These are phyloP conservation scores for Pichia gijzeniarum DNA, from an alignment of 805 yeast species.

Conservation along the genomic window DNA sequence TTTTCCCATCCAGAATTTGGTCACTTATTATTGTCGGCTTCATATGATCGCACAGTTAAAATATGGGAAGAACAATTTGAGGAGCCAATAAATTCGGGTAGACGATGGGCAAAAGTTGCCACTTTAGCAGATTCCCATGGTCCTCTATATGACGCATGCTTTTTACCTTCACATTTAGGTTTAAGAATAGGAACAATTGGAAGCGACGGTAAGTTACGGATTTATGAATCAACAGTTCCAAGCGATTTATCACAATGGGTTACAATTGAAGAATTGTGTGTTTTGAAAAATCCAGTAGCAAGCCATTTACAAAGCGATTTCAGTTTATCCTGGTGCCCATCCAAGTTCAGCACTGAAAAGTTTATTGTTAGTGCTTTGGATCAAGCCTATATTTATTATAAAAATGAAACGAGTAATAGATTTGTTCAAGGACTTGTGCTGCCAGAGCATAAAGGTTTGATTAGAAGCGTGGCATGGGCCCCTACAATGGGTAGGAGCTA, in stretches of 20 bases:
- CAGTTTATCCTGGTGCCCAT: slow-evolving; percentile 85
- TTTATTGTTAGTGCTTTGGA: slow-evolving; percentile 80
- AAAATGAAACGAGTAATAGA: slow-evolving; percentile 41
- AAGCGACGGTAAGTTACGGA: slow-evolving; percentile 76
- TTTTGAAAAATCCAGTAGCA: slow-evolving; percentile 66
- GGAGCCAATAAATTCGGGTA: slow-evolving; percentile 69
- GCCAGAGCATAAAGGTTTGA: slow-evolving; percentile 81
- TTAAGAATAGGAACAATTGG: slow-evolving; percentile 82
- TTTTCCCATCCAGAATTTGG: slow-evolving; percentile 98
- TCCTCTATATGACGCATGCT: slow-evolving; percentile 82
- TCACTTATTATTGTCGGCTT: slow-evolving; percentile 76
- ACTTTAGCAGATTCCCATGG: slow-evolving; percentile 83
- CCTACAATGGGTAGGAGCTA: slow-evolving; percentile 89
- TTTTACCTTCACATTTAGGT: slow-evolving; percentile 82
- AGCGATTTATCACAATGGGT: slow-evolving; percentile 83
- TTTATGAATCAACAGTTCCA: slow-evolving; percentile 87
- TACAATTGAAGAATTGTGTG: slow-evolving; percentile 61
- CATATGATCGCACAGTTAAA: slow-evolving; percentile 83
- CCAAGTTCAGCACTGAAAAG: slow-evolving; percentile 74
- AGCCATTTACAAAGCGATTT: slow-evolving; percentile 80
- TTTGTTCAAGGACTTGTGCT: slow-evolving; percentile 54
- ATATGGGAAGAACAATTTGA: slow-evolving; percentile 88
- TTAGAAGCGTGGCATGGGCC: slow-evolving; percentile 91
- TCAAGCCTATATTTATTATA: slow-evolving; percentile 70
- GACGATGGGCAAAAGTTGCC: slow-evolving; percentile 72